Percentiles rank a stretch among this genome's conserved stretches.
phyloP scores from a whole-genome alignment of 441 rosid genomes.

The Macaranga tanarius region DNA sequence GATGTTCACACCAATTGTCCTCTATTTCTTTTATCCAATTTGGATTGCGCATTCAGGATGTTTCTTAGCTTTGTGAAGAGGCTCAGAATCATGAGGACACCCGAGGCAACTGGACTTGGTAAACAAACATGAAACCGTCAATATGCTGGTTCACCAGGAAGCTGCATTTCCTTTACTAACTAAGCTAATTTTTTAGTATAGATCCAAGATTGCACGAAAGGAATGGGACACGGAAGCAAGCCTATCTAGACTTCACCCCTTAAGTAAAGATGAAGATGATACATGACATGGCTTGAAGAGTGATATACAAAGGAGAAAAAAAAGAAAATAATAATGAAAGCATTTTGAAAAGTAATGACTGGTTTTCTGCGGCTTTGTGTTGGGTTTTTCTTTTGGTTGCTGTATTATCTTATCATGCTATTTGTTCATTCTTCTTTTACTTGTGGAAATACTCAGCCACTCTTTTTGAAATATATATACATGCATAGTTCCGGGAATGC shows the following conservation, averaged over 20 bases:
- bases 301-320: constrained; percentile 24
- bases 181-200: constrained; percentile 22
- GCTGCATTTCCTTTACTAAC: constrained; percentile 21
- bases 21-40: neutral
- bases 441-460: constrained; percentile 18
- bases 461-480: constrained; percentile 29
- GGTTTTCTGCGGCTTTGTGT: constrained; percentile 26
- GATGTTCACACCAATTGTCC: constrained; percentile 2
- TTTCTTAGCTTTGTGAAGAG: constrained; percentile 73
- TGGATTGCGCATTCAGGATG: constrained; percentile 55
- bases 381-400: constrained; percentile 28
- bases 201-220: constrained; percentile 40
- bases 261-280: constrained; percentile 12
- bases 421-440: constrained; percentile 36
- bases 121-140: constrained; percentile 21
- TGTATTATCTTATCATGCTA: constrained; percentile 26
- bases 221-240: constrained; percentile 31
- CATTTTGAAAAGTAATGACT: constrained; percentile 30
- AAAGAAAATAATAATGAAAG: constrained; percentile 23
- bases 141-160: constrained; percentile 18
- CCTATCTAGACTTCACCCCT: constrained; percentile 24
- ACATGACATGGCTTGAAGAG: constrained; percentile 25
- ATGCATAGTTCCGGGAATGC: constrained; percentile 16
- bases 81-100: constrained; percentile 80
- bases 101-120: constrained; percentile 81